Percentiles rank a stretch among this genome's conserved stretches.
These are phyloP conservation scores for Suillus subalutaceus DNA, from an alignment of 768 basidiomycete species.

Conservation along the genomic window DNA sequence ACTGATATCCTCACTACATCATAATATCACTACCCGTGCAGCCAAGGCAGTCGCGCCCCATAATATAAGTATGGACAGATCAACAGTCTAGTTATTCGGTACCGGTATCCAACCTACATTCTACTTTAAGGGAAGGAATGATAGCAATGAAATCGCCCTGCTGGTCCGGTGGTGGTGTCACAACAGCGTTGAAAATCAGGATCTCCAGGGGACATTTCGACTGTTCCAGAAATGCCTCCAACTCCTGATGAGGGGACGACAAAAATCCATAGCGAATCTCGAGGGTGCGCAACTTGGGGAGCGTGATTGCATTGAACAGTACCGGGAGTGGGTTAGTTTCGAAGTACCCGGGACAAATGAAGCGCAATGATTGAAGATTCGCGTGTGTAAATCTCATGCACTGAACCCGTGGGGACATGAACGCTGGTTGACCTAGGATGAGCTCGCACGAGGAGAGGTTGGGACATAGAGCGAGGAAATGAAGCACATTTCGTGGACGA, in stretches of 20 bases:
- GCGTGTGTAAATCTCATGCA: neutral
- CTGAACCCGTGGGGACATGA: neutral
- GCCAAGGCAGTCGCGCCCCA: neutral
- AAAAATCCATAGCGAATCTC: neutral
- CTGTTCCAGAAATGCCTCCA: neutral
- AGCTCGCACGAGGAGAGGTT: neutral
- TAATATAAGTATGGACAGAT: neutral
- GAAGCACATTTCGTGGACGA: neutral
- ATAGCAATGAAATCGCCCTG: neutral
- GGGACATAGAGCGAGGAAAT: neutral
- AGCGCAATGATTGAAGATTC: neutral
- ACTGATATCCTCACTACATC: neutral
- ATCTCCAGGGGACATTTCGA: neutral
- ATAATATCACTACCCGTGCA: neutral
- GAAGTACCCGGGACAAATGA: neutral
- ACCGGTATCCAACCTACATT: neutral
- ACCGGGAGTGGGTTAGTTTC: neutral
- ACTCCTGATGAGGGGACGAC: neutral
- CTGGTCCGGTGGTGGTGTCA: neutral
- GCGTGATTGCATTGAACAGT: neutral
- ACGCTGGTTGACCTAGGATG: neutral
- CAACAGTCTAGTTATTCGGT: neutral
- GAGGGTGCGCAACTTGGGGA: neutral
- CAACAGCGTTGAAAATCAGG: neutral
- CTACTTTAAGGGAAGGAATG: neutral